Evolutionary conservation across 2,329 filamentous ascomycete genomes (phyloP).

Genomic region (Eutypa lata): DNA sequence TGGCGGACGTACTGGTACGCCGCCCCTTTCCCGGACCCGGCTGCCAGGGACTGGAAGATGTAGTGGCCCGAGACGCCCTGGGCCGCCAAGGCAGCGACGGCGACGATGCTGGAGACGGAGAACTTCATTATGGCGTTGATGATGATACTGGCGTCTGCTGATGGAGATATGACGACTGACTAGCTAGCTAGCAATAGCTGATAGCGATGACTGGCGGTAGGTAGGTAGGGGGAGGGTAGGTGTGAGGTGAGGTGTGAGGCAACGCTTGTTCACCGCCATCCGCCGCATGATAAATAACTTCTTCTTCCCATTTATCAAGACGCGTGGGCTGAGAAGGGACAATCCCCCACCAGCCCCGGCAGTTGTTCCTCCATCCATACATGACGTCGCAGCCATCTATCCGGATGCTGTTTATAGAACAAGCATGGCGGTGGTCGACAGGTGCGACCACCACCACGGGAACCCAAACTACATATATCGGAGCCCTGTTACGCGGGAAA

Average conservation of each 20-base stretch:
- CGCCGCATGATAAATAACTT: too few species aligned
- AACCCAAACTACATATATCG: too few species aligned
- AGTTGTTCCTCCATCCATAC: not conserved
- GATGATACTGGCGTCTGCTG: not conserved
- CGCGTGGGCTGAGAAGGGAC: too few species aligned
- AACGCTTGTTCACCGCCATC: too few species aligned
- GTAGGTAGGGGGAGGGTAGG: not conserved
- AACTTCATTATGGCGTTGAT: slow-evolving; percentile 27
- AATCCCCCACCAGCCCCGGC: too few species aligned
- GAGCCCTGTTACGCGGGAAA: not conserved
- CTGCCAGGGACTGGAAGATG: slow-evolving; percentile 36
- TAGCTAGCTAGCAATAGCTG: not conserved
- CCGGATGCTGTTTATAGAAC: not conserved
- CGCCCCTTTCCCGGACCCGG: slow-evolving; percentile 29
- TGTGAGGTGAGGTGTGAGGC: too few species aligned
- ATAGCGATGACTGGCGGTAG: not conserved
- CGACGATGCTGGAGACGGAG: slow-evolving; percentile 16
- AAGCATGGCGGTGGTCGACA: not conserved
- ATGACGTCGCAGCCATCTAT: not conserved
- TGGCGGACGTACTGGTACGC: slow-evolving; percentile 37
- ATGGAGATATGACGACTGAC: not conserved
- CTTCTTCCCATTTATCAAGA: too few species aligned
- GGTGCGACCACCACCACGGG: not conserved
- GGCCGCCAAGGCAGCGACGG: slow-evolving; percentile 28
- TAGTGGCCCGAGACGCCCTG: slow-evolving; percentile 36